Evolutionary conservation across 768 basidiomycete genomes (phyloP).

Genomic region (Dentipellis sp.): DNA sequence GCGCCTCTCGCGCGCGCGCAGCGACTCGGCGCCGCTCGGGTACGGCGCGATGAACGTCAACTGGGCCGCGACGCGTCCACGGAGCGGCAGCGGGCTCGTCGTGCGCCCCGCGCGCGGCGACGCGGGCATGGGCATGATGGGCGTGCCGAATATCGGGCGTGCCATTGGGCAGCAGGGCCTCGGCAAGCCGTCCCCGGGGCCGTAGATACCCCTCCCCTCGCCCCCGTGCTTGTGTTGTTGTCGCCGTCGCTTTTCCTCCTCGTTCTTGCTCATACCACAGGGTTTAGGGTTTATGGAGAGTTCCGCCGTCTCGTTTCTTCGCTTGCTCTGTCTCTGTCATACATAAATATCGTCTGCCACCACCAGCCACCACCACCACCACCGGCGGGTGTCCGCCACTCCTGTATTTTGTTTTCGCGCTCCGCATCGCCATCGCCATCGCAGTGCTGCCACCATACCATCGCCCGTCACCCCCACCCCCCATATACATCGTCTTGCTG

Average conservation of each 20-base stretch:
- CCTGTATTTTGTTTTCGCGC: conserved; percentile 1
- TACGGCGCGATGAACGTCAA: conserved; percentile 27
- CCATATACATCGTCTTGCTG: no score
- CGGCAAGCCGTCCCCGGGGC: conserved; percentile 7
- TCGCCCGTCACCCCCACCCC: no score
- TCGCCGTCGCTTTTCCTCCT: not conserved
- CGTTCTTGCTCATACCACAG: not conserved
- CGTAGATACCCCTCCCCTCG: not conserved
- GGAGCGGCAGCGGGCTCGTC: conserved; percentile 28
- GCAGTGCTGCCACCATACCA: not conserved
- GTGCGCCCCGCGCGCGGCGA: conserved; percentile 13
- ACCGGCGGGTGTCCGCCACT: not conserved
- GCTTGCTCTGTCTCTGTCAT: not conserved
- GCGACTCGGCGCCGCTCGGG: conserved; percentile 61
- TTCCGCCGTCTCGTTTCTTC: not conserved
- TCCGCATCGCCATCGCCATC: not conserved
- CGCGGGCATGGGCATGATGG: conserved; percentile 1
- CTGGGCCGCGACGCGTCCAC: conserved; percentile 26
- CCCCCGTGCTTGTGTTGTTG: not conserved
- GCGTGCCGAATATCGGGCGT: conserved; percentile 11
- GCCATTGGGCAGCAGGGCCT: conserved; percentile 4
- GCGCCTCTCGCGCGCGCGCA: conserved; percentile 48
- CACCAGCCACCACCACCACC: not conserved
- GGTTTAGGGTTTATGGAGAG: not conserved
- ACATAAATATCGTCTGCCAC: not conserved